These are phyloP conservation scores for Pontederia paniculata DNA, from an alignment of 176 grass and related monocot species.

Conservation along the genomic window DNA sequence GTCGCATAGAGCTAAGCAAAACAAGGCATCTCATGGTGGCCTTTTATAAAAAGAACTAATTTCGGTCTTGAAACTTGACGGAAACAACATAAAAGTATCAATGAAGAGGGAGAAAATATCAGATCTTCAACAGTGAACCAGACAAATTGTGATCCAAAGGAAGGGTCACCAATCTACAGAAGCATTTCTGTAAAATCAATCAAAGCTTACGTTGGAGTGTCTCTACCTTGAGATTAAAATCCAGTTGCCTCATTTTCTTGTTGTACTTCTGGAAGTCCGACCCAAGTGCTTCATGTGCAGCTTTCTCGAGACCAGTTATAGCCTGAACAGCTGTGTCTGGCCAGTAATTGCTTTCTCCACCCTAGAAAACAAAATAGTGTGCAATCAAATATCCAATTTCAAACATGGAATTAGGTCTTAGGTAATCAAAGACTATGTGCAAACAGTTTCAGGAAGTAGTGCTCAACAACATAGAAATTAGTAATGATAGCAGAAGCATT, in stretches of 20 bases:
- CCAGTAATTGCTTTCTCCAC: constrained; percentile 44
- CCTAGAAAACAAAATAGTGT: constrained; percentile 29
- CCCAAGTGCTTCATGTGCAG: constrained; percentile 50
- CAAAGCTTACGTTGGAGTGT: not conserved
- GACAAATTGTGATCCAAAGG: no score
- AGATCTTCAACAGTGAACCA: no score
- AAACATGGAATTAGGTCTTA: constrained; percentile 5
- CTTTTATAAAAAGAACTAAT: no score
- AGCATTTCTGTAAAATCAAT: not conserved
- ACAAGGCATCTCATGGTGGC: no score
- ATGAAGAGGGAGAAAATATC: no score
- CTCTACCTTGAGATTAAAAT: constrained; percentile 90
- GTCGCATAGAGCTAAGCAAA: no score
- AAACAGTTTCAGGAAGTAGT: no score
- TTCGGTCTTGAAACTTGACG: no score
- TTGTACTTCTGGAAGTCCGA: constrained; percentile 78
- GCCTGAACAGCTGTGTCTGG: constrained; percentile 56
- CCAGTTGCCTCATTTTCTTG: constrained; percentile 92
- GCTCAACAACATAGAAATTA: no score
- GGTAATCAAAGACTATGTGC: not conserved
- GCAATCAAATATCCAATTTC: not conserved
- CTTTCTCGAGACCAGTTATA: constrained; percentile 64
- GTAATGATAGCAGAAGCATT: no score
- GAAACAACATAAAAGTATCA: no score
- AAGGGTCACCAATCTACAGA: no score